These are phyloP conservation scores for Chytridium lagenaria DNA, from an alignment of 371 early-diverging fungal genomes.

Conservation along the genomic window DNA sequence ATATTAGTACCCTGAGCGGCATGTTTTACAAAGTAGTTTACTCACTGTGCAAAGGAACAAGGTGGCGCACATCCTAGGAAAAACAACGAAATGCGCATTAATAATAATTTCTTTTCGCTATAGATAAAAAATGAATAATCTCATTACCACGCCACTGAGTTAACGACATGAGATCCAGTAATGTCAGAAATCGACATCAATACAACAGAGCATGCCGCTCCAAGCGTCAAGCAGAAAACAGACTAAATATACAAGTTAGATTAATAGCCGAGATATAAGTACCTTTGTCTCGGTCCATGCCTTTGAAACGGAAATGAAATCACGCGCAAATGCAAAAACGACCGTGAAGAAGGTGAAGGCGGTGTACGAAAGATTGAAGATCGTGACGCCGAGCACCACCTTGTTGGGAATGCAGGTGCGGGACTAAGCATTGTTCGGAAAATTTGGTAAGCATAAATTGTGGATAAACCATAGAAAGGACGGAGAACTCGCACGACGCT, in stretches of 20 bases:
- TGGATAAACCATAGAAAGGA: too few species aligned
- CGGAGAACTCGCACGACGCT: too few species aligned
- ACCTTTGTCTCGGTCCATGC: neutral
- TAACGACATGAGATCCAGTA: slow-evolving; percentile 2
- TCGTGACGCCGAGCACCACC: neutral
- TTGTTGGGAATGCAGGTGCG: slow-evolving; percentile 3
- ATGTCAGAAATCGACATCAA: slow-evolving; percentile 5
- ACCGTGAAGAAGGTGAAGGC: neutral
- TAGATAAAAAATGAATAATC: neutral
- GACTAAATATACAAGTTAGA: neutral
- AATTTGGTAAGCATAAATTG: neutral
- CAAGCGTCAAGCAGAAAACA: neutral
- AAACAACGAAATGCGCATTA: too few species aligned
- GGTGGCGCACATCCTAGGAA: neutral
- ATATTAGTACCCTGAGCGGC: neutral
- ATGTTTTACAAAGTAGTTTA: neutral
- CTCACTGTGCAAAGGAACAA: slow-evolving; percentile 1
- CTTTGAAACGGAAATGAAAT: neutral
- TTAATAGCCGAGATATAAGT: neutral
- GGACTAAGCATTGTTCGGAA: neutral
- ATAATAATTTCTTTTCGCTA: neutral
- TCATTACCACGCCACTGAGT: neutral
- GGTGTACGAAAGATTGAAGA: neutral
- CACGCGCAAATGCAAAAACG: neutral
- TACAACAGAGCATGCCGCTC: neutral